Evolutionary conservation across 768 basidiomycete species (phyloP).

Genomic region (Lactarius pseudohatsudake): DNA sequence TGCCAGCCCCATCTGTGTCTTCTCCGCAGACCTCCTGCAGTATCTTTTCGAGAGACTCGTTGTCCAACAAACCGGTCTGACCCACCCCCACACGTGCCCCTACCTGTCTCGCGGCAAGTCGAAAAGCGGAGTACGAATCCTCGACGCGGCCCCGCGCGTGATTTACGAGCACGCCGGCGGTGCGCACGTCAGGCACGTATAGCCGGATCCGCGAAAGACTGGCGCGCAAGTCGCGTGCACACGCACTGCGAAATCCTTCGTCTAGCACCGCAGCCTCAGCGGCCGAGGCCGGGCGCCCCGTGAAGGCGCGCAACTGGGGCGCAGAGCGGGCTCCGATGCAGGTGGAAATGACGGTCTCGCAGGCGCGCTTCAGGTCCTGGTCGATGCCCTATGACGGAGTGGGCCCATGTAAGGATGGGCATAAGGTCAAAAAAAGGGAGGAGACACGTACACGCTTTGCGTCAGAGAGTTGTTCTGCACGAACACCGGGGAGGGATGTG

Average conservation of each 20-base stretch:
- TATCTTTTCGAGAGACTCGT: constrained; percentile 36
- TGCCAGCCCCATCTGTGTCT: not conserved
- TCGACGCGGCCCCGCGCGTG: constrained; percentile 75
- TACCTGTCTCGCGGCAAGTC: constrained; percentile 57
- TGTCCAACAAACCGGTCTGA: constrained; percentile 35
- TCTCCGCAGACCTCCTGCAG: constrained; percentile 26
- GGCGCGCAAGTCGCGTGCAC: constrained; percentile 55
- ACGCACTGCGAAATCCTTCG: constrained; percentile 51
- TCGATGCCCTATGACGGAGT: constrained; percentile 68
- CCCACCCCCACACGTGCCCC: constrained; percentile 40
- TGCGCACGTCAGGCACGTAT: constrained; percentile 80
- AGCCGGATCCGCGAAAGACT: constrained; percentile 60
- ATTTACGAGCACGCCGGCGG: constrained; percentile 72
- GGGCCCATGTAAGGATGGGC: constrained; percentile 6
- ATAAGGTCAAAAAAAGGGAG: not conserved
- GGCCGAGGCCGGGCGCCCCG: constrained; percentile 56
- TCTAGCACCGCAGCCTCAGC: constrained; percentile 51
- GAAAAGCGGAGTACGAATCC: constrained; percentile 72
- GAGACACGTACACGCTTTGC: constrained; percentile 63
- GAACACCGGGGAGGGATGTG: constrained; percentile 64
- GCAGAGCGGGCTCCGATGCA: constrained; percentile 58
- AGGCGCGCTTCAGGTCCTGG: constrained; percentile 76
- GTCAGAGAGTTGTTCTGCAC: constrained; percentile 62
- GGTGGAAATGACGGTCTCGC: constrained; percentile 76
- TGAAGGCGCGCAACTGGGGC: constrained; percentile 63